Conservation (phyloP, 257 asterid genomes). For the Fraxinus americana region DNA sequence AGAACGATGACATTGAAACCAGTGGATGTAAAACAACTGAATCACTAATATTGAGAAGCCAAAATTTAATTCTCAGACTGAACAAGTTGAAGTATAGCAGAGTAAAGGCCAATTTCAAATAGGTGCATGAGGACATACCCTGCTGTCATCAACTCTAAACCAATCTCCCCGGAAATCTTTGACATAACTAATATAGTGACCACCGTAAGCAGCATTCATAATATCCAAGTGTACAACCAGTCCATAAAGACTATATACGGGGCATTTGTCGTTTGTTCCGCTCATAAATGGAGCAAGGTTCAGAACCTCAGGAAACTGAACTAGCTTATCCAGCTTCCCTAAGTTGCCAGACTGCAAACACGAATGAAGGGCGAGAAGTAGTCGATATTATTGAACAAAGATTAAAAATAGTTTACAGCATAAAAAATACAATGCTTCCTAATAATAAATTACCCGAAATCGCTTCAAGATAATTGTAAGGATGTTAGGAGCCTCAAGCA, state of each 20-base stretch:
- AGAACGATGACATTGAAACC: neutral
- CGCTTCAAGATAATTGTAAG: conserved; percentile 64
- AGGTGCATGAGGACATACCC: conserved; percentile 33
- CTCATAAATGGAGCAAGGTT: conserved; percentile 57
- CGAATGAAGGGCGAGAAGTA: conserved; percentile 9
- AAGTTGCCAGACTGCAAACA: conserved; percentile 46
- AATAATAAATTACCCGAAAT: conserved; percentile 44
- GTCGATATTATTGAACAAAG: neutral
- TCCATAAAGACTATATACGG: conserved; percentile 44
- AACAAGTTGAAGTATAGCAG: conserved; percentile 5
- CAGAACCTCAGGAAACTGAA: conserved; percentile 47
- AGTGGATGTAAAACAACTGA: neutral
- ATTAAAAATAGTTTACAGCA: neutral
- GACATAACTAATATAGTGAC: conserved; percentile 57
- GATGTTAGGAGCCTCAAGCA: conserved; percentile 64
- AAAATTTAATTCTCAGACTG: neutral
- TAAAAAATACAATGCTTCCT: neutral
- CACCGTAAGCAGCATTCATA: conserved; percentile 46
- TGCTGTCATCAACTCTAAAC: conserved; percentile 53
- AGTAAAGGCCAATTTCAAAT: neutral
- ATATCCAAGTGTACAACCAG: conserved; percentile 51
- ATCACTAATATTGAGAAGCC: neutral
- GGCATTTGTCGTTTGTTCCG: conserved; percentile 37
- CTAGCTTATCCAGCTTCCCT: conserved; percentile 50
- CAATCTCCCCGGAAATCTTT: conserved; percentile 46